These are phyloP conservation scores for Chrysoporthe deuterocubensis DNA, from an alignment of 2,329 filamentous ascomycete genomes.

Conservation along the genomic window DNA sequence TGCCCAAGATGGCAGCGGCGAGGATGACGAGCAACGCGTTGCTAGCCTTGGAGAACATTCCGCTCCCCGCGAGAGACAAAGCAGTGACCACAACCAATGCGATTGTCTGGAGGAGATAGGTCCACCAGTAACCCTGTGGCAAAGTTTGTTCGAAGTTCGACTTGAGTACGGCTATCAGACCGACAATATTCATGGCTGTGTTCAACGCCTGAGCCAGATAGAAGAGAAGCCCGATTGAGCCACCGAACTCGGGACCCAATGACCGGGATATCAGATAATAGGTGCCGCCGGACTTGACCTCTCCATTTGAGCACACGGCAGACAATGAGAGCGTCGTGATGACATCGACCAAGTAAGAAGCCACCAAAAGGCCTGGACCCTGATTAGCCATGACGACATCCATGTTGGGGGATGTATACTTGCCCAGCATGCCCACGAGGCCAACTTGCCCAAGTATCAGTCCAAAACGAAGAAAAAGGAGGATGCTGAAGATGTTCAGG, in stretches of 20 bases:
- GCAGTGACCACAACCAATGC: slow-evolving; percentile 73
- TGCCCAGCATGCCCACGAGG: slow-evolving; percentile 78
- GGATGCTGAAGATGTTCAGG: slow-evolving; percentile 84
- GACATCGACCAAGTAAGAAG: slow-evolving; percentile 81
- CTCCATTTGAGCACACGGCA: slow-evolving; percentile 87
- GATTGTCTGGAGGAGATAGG: slow-evolving; percentile 75
- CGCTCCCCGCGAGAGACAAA: slow-evolving; percentile 79
- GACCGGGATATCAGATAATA: slow-evolving; percentile 89
- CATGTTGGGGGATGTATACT: slow-evolving; percentile 32
- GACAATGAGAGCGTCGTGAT: slow-evolving; percentile 85
- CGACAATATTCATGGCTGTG: slow-evolving; percentile 84
- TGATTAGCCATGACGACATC: slow-evolving; percentile 21
- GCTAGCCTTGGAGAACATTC: slow-evolving; percentile 79
- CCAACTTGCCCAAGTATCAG: slow-evolving; percentile 82
- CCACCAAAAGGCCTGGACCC: slow-evolving; percentile 67
- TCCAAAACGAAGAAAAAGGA: slow-evolving; percentile 91
- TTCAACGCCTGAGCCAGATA: slow-evolving; percentile 91
- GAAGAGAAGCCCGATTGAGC: slow-evolving; percentile 85
- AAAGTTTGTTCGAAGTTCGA: slow-evolving; percentile 73
- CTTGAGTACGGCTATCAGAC: slow-evolving; percentile 80
- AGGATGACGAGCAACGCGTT: slow-evolving; percentile 75
- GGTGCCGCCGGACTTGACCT: slow-evolving; percentile 83
- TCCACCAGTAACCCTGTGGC: slow-evolving; percentile 74
- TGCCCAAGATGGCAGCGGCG: slow-evolving; percentile 75
- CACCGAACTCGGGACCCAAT: slow-evolving; percentile 85